These are phyloP conservation scores for Penicillium nordicum DNA, from an alignment of 2,329 filamentous ascomycete genomes.

Conservation along the genomic window DNA sequence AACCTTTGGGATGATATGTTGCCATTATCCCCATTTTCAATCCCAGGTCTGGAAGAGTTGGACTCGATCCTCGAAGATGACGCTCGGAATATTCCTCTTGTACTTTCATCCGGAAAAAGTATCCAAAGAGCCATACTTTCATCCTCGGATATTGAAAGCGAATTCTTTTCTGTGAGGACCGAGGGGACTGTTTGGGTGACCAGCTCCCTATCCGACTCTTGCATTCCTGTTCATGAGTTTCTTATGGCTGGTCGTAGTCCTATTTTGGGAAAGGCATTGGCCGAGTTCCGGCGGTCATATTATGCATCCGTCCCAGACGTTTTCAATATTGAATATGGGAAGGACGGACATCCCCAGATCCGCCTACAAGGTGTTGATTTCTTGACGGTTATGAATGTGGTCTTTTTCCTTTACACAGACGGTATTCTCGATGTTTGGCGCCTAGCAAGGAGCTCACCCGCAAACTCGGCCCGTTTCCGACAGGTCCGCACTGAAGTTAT, in stretches of 20 bases:
- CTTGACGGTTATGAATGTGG: constrained; percentile 73
- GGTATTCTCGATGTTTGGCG: constrained; percentile 82
- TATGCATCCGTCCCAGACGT: constrained; percentile 59
- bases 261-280: constrained; percentile 61
- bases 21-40: constrained; percentile 64
- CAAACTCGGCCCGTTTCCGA: constrained; percentile 69
- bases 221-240: constrained; percentile 79
- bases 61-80: constrained; percentile 40
- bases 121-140: constrained; percentile 44
- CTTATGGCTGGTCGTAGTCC: constrained; percentile 71
- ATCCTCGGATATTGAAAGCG: constrained; percentile 45
- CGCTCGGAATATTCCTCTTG: constrained; percentile 37
- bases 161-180: constrained; percentile 29
- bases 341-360: constrained; percentile 55
- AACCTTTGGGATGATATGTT: constrained; percentile 71
- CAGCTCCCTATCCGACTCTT: constrained; percentile 63
- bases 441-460: constrained; percentile 62
- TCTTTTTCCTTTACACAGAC: constrained; percentile 79
- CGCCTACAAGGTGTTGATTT: constrained; percentile 70
- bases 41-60: constrained; percentile 48
- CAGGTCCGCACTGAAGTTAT: constrained; percentile 82
- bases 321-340: constrained; percentile 54
- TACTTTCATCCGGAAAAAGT: constrained; percentile 20
- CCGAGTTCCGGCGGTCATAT: constrained; percentile 55
- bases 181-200: constrained; percentile 41